Evolutionary conservation across 2,329 filamentous ascomycete species (phyloP), one percentile per base, ranked within the genome.

Genomic region (Penicillium vulpinum): DNA sequence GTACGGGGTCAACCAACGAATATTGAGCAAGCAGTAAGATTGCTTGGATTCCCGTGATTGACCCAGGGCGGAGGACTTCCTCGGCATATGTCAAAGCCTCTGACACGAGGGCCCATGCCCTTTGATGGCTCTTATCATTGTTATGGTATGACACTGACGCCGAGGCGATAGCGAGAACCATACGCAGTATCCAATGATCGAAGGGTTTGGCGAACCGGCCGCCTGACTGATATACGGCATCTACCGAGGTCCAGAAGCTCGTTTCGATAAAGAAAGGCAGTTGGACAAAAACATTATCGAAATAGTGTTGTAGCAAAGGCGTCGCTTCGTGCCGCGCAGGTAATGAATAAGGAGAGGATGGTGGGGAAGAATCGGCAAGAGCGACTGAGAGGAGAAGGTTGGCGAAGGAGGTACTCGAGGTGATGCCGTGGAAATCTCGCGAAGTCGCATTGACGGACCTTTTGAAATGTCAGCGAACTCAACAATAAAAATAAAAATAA

Each of bases 391-490:
- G 78, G 24, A 97, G 89, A 21, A 97, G 82, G 35, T 91, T 88
- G 26, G 92, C 91, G 80, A 97, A 97, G 0, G 92, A 96, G 84
- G 96, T 95, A 67, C 91, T 91, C 58, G 86, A 89, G 29, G 89
- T 87, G 56, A 92, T 91, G 9, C 91, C 89, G 72, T 96, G 91
- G 70, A 97, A 97, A 73, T 97, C 94, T 69, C 92, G 85, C 1
- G 92, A 93, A 0, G 92, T 97, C 28, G 94, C 92, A 78, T 96
- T 96, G 69, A 99, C 91, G 5, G 93, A 91, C 54, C 91, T 94
- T 50, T 66, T 41, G 43, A 11, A 26, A 52, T 41, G 40, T 56
- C n/a, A 56, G 35, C 28, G 28, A 13, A 21, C 13, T 5, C 6
- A 35, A 2, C 2, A 8, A 9, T 9, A n/a, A 38, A 22, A 18